Conservation (phyloP, 805 yeast genomes). For the Komagataella kurtzmanii region DNA sequence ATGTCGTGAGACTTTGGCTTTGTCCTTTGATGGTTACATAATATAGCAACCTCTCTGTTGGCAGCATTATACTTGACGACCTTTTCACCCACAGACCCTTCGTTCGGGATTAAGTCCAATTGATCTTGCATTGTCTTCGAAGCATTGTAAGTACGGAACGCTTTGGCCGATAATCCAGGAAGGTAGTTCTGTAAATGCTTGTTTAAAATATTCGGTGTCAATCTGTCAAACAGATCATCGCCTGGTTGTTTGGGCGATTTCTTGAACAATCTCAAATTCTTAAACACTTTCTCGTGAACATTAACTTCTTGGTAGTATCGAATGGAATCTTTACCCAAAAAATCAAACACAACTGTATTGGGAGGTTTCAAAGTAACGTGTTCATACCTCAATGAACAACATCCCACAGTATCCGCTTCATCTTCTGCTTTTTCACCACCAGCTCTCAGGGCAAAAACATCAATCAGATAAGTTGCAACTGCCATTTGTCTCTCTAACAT, state of each 20-base stretch:
- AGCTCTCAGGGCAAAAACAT: constrained; percentile 88
- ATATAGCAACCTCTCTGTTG: constrained; percentile 85
- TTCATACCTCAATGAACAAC: constrained; percentile 87
- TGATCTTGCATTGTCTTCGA: constrained; percentile 96
- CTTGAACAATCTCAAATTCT: constrained; percentile 76
- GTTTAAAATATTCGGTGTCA: constrained; percentile 73
- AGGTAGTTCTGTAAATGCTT: constrained; percentile 80
- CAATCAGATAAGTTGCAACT: constrained; percentile 86
- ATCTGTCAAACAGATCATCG: constrained; percentile 83
- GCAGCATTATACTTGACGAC: constrained; percentile 87
- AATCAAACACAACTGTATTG: constrained; percentile 75
- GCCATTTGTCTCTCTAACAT: constrained; percentile 90
- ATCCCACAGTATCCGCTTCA: constrained; percentile 97
- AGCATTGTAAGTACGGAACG: constrained; percentile 94
- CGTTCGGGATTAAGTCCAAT: constrained; percentile 69
- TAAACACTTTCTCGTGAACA: constrained; percentile 86
- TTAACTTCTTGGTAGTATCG: constrained; percentile 86
- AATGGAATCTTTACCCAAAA: constrained; percentile 91
- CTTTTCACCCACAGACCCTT: constrained; percentile 80
- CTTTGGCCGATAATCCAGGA: constrained; percentile 92
- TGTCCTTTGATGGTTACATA: constrained; percentile 95
- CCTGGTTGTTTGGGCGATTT: constrained; percentile 84
- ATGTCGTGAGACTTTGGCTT: constrained; percentile 77
- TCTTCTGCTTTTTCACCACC: constrained; percentile 97
- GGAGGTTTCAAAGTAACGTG: constrained; percentile 84